Conservation (phyloP, 441 rosid genomes). For the Adansonia grandidieri region DNA sequence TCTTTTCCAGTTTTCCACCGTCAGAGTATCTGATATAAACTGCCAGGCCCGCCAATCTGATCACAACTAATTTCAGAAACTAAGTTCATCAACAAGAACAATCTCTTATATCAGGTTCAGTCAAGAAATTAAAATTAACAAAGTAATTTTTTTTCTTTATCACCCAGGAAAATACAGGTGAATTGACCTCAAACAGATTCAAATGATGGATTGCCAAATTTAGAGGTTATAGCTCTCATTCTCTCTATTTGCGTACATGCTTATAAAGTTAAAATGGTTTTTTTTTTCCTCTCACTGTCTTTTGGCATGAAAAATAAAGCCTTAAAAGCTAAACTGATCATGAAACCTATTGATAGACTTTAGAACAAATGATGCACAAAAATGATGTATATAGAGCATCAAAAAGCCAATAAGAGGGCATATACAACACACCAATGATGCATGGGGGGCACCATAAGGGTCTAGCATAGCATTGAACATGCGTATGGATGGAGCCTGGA, state of each 20-base stretch:
- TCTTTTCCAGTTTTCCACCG: neutral
- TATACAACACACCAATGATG: no score
- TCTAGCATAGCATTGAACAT: slow-evolving; percentile 26
- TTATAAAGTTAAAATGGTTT: neutral
- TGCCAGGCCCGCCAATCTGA: no score
- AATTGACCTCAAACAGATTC: neutral
- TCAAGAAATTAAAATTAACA: neutral
- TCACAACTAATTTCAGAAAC: neutral
- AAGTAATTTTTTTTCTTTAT: no score
- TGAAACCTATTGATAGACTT: slow-evolving; percentile 38
- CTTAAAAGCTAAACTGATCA: slow-evolving; percentile 30
- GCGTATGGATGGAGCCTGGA: slow-evolving; percentile 55
- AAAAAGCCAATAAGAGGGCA: neutral
- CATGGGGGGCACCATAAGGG: neutral
- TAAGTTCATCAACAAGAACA: neutral
- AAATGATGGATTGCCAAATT: slow-evolving; percentile 11
- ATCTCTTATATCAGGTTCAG: neutral
- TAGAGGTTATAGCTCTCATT: neutral
- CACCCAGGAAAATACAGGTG: neutral
- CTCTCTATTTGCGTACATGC: neutral
- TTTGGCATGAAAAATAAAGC: slow-evolving; percentile 21
- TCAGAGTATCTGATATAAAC: no score
- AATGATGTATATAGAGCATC: slow-evolving; percentile 21
- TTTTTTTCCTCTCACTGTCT: neutral
- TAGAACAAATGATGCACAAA: slow-evolving; percentile 37